Base-by-base conservation (phyloP, 2,329 filamentous ascomycete species). In the Exophiala calicioides region DNA sequence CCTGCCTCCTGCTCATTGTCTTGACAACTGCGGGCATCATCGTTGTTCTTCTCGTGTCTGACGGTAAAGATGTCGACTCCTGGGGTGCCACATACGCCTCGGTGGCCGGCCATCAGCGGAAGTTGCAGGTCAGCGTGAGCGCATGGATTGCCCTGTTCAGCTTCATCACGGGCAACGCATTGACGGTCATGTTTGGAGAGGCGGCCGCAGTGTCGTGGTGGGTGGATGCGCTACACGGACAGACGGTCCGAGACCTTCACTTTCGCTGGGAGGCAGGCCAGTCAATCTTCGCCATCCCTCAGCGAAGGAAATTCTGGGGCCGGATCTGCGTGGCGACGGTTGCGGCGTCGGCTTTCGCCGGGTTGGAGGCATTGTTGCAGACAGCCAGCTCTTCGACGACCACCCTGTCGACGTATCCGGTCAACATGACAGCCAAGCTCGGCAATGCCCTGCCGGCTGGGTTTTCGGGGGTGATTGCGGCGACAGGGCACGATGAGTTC, bases 301-400 rank as follows among this genome's bases (percentile, higher is more conserved):
- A 24, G 5, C 27, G 29, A 15, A 20, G 16, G 39, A 43, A 30
- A 4, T 15, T 39, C 15, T 43, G 39, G 39, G 27, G 43, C 20
- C 40, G 43, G 43, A 39, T 39, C 24, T 29, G 26, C 13, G 34
- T 46, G 16, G 43, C 33, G 5, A 46, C 34, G 24, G 16, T 46
- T 16, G 32, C 29, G 3, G 29, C 21, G 16, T 32, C 34, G 6
- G 26, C 30, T 13, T 46, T 46, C 26, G 15, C 43, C 6, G 43
- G 34, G n/a, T n/a, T 46, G 16, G 43, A 46, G 27, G 36, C 33
- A 18, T 21, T 46, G 5, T 12, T 46, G 24, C 43, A 46, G 27
- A 37, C 18, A 30, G 43, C 43, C 7, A 46, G 34, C 26, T 40
- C 43, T 24, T 39, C 34, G 15, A 32, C 34, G 2, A 46, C 43